phyloP scores from a whole-genome alignment of 768 basidiomycete genomes.

The Chiua virens region DNA sequence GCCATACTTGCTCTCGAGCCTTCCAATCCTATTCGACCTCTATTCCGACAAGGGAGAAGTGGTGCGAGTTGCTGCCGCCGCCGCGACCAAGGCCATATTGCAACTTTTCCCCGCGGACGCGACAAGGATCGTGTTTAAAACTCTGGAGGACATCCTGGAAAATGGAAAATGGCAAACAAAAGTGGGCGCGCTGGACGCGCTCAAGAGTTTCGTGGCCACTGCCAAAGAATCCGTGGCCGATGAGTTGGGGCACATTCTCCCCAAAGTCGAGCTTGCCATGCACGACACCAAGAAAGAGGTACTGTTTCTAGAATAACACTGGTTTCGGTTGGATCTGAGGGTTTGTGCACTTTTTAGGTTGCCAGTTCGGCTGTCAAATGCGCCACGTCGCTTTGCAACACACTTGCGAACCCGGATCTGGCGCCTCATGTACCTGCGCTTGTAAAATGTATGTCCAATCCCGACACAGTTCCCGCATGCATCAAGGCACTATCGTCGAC shows the following conservation, averaged over 20 bases:
- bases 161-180: conserved; percentile 93
- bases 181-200: conserved; percentile 87
- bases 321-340: conserved; percentile 7
- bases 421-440: conserved; percentile 84
- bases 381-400: conserved; percentile 84
- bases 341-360: conserved; percentile 49
- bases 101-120: conserved; percentile 85
- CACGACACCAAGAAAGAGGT: conserved; percentile 97
- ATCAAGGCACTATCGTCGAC: conserved; percentile 95
- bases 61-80: conserved; percentile 76
- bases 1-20: conserved; percentile 73
- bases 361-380: conserved; percentile 85
- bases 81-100: conserved; percentile 81
- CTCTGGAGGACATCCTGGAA: conserved; percentile 73
- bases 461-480: conserved; percentile 83
- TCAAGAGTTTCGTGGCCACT: conserved; percentile 68
- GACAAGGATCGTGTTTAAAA: conserved; percentile 63
- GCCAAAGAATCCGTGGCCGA: conserved; percentile 79
- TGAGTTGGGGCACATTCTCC: conserved; percentile 78
- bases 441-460: conserved; percentile 93
- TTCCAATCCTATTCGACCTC: conserved; percentile 77
- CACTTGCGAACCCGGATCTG: conserved; percentile 92
- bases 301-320: conserved; percentile 14
- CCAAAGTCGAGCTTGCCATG: conserved; percentile 87
- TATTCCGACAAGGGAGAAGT: conserved; percentile 95